These are phyloP conservation scores for Vairimorpha apis DNA, from an alignment of 371 early-diverging fungal species.

Conservation along the genomic window DNA sequence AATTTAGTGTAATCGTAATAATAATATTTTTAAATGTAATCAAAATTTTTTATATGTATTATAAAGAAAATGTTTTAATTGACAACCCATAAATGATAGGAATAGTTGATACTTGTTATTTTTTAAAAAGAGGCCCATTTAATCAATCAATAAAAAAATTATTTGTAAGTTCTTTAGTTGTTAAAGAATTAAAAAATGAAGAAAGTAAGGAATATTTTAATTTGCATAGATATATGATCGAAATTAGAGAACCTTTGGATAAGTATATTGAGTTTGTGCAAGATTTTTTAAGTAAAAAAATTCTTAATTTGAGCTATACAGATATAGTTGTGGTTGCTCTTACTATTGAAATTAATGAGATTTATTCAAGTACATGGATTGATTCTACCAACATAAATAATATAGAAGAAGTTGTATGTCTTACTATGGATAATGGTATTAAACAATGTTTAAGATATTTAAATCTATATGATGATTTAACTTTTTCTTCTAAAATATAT, in stretches of 20 bases:
- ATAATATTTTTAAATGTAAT: too few relatives aligned
- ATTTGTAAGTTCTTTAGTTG: slow-evolving; percentile 48
- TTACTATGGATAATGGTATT: slow-evolving; percentile 49
- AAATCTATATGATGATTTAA: slow-evolving; percentile 8
- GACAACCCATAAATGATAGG: slow-evolving; percentile 50
- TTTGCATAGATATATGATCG: slow-evolving; percentile 49
- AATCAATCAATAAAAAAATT: slow-evolving; percentile 32
- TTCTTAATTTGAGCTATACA: slow-evolving; percentile 38
- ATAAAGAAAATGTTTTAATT: too few relatives aligned
- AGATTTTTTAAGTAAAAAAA: slow-evolving; percentile 14
- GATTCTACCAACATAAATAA: slow-evolving; percentile 9
- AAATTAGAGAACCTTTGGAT: slow-evolving; percentile 54
- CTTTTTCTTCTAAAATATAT: slow-evolving; percentile 24
- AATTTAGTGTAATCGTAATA: too few relatives aligned
- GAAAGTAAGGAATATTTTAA: slow-evolving; percentile 31
- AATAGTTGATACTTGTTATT: slow-evolving; percentile 56
- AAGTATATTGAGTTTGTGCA: slow-evolving; percentile 39
- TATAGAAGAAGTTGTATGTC: slow-evolving; percentile 32
- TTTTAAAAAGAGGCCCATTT: slow-evolving; percentile 40
- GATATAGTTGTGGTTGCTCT: slow-evolving; percentile 60
- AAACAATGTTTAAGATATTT: slow-evolving; percentile 29
- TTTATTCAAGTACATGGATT: slow-evolving; percentile 33
- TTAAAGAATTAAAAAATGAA: slow-evolving; percentile 51
- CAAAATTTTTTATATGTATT: too few relatives aligned
- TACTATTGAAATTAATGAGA: slow-evolving; percentile 52